These are phyloP conservation scores for Quercus agrifolia DNA, from an alignment of 306 rosid genomes.

Conservation along the genomic window DNA sequence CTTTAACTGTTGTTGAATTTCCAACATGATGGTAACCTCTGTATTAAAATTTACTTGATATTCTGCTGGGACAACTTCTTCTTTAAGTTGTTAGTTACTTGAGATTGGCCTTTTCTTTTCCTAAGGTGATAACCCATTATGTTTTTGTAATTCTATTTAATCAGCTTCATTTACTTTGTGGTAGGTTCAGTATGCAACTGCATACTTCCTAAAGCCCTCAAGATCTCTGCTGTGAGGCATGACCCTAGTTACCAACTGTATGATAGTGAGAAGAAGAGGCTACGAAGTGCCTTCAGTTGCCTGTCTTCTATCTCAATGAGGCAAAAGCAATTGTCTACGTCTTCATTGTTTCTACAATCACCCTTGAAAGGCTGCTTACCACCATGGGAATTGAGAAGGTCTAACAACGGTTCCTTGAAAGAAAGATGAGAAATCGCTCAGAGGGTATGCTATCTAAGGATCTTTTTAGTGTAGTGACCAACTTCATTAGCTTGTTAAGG, in stretches of 20 bases:
- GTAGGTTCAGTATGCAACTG: conserved; percentile 89
- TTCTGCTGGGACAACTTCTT: background rate
- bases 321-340: conserved; percentile 83
- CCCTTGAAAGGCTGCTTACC: conserved; percentile 86
- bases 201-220: conserved; percentile 80
- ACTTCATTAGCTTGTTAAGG: conserved; percentile 4
- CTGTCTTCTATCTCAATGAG: conserved; percentile 87
- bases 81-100: background rate
- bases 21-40: background rate
- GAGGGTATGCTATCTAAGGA: conserved; percentile 18
- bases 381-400: conserved; percentile 75
- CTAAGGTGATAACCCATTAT: background rate
- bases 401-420: conserved; percentile 70
- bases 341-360: conserved; percentile 84
- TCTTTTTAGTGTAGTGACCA: conserved; percentile 10
- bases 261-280: conserved; percentile 76
- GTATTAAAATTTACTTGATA: background rate
- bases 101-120: background rate
- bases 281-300: conserved; percentile 60
- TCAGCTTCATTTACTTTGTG: conserved; percentile 19
- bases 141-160: background rate
- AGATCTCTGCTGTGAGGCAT: conserved; percentile 65
- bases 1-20: background rate
- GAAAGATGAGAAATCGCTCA: conserved; percentile 54
- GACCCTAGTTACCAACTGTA: conserved; percentile 54